Conservation (phyloP, 2,329 filamentous ascomycete genomes). For the Ascochyta koolunga region DNA sequence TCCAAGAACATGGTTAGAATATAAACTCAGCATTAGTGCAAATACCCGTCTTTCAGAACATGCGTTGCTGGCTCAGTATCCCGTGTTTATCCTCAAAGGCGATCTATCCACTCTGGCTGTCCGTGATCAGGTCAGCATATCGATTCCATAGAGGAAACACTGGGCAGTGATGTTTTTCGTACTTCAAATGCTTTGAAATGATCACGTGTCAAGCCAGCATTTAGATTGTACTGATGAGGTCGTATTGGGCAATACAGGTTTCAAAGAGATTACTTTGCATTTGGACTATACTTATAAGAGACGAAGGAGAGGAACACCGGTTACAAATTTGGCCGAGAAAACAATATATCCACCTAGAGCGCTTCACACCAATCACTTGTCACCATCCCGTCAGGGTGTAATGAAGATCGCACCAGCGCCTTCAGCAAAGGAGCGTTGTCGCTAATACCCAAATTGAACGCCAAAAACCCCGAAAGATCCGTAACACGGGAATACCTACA, state of each 20-base stretch:
- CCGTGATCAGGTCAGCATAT: too few species aligned
- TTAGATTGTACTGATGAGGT: too few species aligned
- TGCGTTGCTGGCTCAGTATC: too few species aligned
- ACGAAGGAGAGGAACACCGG: conserved; percentile 20
- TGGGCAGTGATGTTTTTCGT: too few species aligned
- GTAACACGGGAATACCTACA: conserved; percentile 3
- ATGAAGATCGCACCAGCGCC: conserved; percentile 19
- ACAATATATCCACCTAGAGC: conserved; percentile 13
- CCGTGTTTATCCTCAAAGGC: too few species aligned
- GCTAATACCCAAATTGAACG: conserved; percentile 23
- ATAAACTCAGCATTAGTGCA: too few species aligned
- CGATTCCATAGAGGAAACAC: too few species aligned
- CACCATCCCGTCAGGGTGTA: conserved; percentile 19
- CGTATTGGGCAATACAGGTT: not conserved
- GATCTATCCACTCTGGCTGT: too few species aligned
- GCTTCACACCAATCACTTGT: conserved; percentile 20
- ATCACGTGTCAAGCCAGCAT: too few species aligned
- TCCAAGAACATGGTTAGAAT: too few species aligned
- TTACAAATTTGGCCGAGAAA: conserved; percentile 9
- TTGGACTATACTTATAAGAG: conserved; percentile 29
- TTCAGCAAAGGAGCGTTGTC: conserved; percentile 29
- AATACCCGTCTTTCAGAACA: too few species aligned
- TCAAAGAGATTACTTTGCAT: conserved; percentile 21
- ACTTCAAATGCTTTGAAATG: too few species aligned
- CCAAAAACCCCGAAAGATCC: conserved; percentile 8